Base-by-base conservation (phyloP, 768 basidiomycete species). In the Rhodotorula graminis region DNA sequence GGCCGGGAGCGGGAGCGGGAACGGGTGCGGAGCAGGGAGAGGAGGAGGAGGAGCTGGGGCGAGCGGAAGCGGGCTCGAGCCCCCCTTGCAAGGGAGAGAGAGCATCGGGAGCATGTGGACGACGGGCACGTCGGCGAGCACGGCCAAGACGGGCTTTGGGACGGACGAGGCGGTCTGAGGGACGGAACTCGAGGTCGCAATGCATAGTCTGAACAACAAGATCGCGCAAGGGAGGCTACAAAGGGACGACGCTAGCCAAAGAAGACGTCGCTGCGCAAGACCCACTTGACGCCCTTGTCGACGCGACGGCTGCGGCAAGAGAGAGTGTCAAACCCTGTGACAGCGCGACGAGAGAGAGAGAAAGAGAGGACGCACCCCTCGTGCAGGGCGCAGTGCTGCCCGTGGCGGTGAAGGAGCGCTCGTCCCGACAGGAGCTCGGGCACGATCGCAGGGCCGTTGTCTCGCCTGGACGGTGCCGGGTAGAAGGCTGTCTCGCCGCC, bases 401-500 rank as follows among this genome's bases (percentile, higher is more conserved):
- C 90, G 73, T 91, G 90, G 29, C 89, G 88, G 64, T 64, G 68
- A 47, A 75, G 58, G 5, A 78, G 62, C 4, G 77, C 78, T 11
- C 73, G 37, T 0, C 78, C 78, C 0, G 67, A 56, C n/a, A 40
- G 21, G 6, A 74, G 47, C 40, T 70, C 59, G 2, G 68, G 65
- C 42, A 75, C 64, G 33, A 76, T 59, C 23, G 75, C 58, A 15
- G 55, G 50, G 15, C 71, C 65, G 55, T 67, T 61, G 46, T 21
- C 65, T 88, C 68, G 68, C 1, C n/a, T 23, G 0, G 58, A 37
- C 78, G 53, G 87, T 85, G 4, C 85, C 82, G 83, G 84, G 79
- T 90, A 89, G 79, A 91, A 91, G 25, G 88, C 79, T 0, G 90
- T 91, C 87, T 90, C 76, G 33, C 77, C 69, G 3, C 53, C 79